Conservation (phyloP, 2,329 filamentous ascomycete genomes). For the Pseudocercospora fijiensis region DNA sequence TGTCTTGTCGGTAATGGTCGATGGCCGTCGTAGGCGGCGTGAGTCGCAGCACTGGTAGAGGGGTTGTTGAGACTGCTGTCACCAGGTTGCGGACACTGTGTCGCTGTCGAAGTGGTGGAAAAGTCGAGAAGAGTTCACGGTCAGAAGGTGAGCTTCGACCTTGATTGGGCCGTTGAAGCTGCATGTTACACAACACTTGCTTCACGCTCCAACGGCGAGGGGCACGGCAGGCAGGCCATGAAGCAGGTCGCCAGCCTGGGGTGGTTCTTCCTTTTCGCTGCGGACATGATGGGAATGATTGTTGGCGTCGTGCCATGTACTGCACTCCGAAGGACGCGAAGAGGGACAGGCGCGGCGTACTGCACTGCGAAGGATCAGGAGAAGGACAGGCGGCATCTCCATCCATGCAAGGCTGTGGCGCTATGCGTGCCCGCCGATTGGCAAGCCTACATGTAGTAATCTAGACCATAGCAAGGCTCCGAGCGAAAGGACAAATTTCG, state of each 20-base stretch:
- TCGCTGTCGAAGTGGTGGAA: not conserved
- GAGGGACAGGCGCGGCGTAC: not conserved
- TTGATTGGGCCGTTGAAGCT: not conserved
- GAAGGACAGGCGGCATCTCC: not conserved
- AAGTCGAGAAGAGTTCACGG: not conserved
- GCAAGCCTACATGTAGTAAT: too few relatives aligned
- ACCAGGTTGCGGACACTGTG: not conserved
- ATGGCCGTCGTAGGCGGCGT: not conserved
- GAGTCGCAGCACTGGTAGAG: not conserved
- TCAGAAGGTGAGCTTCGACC: not conserved
- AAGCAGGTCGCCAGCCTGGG: not conserved
- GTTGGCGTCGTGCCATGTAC: not conserved
- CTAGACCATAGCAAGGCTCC: not conserved
- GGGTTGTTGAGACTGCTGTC: not conserved
- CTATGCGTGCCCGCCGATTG: not conserved
- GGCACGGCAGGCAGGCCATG: not conserved
- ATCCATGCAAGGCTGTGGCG: not conserved
- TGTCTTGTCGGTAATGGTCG: not conserved
- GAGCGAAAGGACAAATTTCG: not conserved
- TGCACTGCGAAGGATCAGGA: not conserved
- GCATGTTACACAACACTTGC: slow-evolving; percentile 6
- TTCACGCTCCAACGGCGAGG: slow-evolving; percentile 5
- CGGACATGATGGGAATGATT: not conserved
- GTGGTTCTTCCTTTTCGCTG: not conserved
- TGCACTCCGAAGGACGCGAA: not conserved